Evolutionary conservation across 129 eudicot genomes (phyloP).

Genomic region (Calendula officinalis): DNA sequence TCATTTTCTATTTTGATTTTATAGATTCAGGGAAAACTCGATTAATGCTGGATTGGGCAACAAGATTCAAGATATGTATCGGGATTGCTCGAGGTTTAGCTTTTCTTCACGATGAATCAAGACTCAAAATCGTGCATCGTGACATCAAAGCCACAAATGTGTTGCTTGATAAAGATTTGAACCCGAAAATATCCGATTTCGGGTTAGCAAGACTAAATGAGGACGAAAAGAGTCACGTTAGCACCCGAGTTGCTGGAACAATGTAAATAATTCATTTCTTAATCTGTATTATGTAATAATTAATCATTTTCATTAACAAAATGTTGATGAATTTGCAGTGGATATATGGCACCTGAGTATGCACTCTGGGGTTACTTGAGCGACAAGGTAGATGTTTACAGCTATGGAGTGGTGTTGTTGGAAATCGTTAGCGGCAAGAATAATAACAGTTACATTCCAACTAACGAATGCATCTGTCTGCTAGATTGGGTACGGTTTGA

Average conservation of each 20-base stretch:
- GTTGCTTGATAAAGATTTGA: slow-evolving; percentile 61
- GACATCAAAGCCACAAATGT: slow-evolving; percentile 89
- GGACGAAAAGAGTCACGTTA: slow-evolving; percentile 68
- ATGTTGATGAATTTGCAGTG: slow-evolving; percentile 44
- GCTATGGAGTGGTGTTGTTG: slow-evolving; percentile 72
- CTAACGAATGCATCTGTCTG: slow-evolving; percentile 57
- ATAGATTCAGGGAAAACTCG: slow-evolving; percentile 41
- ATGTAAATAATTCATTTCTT: slow-evolving; percentile 41
- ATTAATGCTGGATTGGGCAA: slow-evolving; percentile 64
- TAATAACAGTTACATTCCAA: slow-evolving; percentile 71
- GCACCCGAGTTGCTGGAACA: slow-evolving; percentile 87
- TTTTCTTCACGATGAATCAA: slow-evolving; percentile 86
- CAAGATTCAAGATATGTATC: slow-evolving; percentile 65
- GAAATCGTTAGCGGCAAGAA: slow-evolving; percentile 85
- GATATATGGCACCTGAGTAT: slow-evolving; percentile 95
- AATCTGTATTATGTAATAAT: not conserved
- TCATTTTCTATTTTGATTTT: not conserved
- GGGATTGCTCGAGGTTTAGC: slow-evolving; percentile 84
- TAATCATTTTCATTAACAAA: not conserved
- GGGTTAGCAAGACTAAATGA: slow-evolving; percentile 79
- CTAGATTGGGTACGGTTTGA: slow-evolving; percentile 65
- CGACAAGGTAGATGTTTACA: slow-evolving; percentile 84
- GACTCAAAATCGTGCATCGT: slow-evolving; percentile 71
- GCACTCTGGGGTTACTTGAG: slow-evolving; percentile 87
- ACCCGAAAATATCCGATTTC: slow-evolving; percentile 85